Percentiles rank a stretch among this genome's conserved stretches.
Conservation (phyloP, 371 early-diverging fungal species). For the Circinella umbellata region DNA sequence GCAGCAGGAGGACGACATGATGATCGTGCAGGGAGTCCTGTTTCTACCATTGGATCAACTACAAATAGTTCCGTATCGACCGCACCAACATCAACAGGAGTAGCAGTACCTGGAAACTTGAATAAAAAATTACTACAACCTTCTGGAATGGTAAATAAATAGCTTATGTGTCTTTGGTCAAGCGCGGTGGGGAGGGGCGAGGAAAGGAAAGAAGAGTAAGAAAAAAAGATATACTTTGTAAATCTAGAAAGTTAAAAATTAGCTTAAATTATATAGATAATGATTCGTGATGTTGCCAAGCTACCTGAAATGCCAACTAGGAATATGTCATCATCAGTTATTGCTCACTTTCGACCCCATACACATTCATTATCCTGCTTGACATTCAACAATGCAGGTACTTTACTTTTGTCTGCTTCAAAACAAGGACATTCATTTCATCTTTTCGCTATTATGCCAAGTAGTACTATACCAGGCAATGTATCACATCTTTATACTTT, state of each 20-base stretch:
- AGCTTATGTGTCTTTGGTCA: too few relatives aligned
- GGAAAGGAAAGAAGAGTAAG: not conserved
- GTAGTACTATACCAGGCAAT: constrained; percentile 29
- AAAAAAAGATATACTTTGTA: not conserved
- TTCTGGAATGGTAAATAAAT: constrained; percentile 44
- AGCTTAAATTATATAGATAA: constrained; percentile 39
- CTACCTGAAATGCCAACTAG: constrained; percentile 33
- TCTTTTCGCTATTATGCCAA: constrained; percentile 57
- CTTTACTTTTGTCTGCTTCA: constrained; percentile 74
- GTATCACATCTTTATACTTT: constrained; percentile 71
- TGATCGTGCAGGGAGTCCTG: constrained; percentile 2
- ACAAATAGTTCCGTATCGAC: not conserved
- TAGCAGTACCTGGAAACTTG: too few relatives aligned
- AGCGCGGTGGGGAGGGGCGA: too few relatives aligned
- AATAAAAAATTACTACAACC: constrained; percentile 31
- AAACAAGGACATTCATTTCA: constrained; percentile 80
- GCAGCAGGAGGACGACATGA: not conserved
- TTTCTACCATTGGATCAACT: not conserved
- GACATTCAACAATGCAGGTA: constrained; percentile 70
- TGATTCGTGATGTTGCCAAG: constrained; percentile 53
- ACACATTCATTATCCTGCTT: constrained; percentile 71
- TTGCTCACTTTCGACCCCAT: constrained; percentile 81
- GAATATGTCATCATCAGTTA: constrained; percentile 45
- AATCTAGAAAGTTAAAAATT: too few relatives aligned
- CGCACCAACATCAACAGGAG: not conserved